Evolutionary conservation across 2,329 filamentous ascomycete species (phyloP).

Genomic region (Fusarium sp.): DNA sequence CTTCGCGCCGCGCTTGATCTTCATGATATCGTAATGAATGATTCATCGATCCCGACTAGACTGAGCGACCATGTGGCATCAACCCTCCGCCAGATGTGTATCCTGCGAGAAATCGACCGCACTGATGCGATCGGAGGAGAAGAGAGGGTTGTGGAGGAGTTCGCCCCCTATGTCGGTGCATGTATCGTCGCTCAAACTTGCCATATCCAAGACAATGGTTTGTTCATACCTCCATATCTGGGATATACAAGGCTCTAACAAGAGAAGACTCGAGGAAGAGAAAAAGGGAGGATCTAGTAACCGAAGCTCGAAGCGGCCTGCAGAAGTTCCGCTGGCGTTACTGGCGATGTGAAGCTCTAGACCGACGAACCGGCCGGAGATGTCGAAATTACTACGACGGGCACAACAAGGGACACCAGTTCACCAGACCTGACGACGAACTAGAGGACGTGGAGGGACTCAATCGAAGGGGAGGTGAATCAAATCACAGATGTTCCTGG

Average conservation of each 20-base stretch:
- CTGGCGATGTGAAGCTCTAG: constrained; percentile 19
- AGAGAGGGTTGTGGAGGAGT: rapidly evolving
- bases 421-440: not conserved
- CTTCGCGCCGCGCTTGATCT: constrained; percentile 7
- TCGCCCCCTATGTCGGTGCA: not conserved
- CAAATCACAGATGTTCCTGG: not conserved
- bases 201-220: not conserved
- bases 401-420: constrained; percentile 11
- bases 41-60: not conserved
- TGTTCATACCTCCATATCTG: rapidly evolving
- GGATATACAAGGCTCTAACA: not conserved
- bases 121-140: not conserved
- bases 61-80: constrained; percentile 13
- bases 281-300: rapidly evolving
- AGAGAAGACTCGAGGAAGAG: not conserved
- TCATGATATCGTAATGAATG: not conserved
- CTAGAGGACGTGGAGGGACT: not conserved
- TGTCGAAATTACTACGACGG: constrained; percentile 8
- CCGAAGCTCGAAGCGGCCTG: not conserved
- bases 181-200: not conserved
- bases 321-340: constrained; percentile 1
- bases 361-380: not conserved
- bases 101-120: not conserved
- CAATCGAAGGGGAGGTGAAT: not conserved
- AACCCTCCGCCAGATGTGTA: not conserved